phyloP scores from a whole-genome alignment of 2,329 filamentous ascomycete genomes.

The Phoma sp. region DNA sequence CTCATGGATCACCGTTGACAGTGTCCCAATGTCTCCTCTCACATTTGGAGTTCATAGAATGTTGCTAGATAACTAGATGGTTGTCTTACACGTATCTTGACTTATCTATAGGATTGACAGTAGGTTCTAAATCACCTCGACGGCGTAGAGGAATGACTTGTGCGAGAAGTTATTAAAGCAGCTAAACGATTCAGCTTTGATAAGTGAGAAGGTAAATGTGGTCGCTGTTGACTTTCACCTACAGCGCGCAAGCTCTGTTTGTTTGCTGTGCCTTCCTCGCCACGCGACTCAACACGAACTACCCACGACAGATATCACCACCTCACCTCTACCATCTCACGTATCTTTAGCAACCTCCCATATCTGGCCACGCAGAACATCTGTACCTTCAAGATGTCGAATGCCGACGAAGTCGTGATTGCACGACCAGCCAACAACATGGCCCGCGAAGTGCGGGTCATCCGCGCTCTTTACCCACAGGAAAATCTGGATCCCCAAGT shows the following conservation, averaged over 20 bases:
- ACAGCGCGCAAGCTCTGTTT: not conserved
- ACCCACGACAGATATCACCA: not conserved
- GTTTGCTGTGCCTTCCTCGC: not conserved
- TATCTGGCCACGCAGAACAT: no score
- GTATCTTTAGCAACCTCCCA: no score
- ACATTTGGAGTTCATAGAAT: no score
- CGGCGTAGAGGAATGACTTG: no score
- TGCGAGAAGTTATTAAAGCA: no score
- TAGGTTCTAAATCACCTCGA: no score
- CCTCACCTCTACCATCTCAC: not conserved
- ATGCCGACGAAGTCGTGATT: not conserved
- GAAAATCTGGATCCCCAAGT: not conserved
- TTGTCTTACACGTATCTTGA: no score
- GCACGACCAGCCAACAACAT: not conserved
- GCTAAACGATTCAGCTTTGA: no score
- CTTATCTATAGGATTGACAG: no score
- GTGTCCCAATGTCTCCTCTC: no score
- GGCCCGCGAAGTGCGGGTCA: not conserved
- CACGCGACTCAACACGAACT: not conserved
- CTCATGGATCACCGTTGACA: no score
- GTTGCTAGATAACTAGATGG: no score
- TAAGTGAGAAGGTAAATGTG: not conserved
- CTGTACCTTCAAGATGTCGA: not conserved
- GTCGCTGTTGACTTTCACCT: constrained; percentile 1
- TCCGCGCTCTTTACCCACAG: not conserved